Evolutionary conservation across 805 yeast genomes (phyloP), one percentile per base, ranked within the genome.

Genomic region (Yamadazyma endophytica): DNA sequence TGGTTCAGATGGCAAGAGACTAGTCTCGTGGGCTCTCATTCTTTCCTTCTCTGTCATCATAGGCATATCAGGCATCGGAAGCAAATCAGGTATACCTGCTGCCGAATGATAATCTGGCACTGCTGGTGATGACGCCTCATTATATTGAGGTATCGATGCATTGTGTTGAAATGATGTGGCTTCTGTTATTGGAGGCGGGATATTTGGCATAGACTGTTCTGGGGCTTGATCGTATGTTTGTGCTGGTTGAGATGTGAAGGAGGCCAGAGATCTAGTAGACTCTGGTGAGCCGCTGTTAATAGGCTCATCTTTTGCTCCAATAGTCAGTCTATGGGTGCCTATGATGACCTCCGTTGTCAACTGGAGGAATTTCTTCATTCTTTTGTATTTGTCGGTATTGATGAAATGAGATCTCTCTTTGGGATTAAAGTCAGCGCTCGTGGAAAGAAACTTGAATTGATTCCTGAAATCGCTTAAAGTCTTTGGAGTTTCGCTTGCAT

Each of bases 361-460:
- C n/a, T 86, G 85, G 5, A 88, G 64, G 13, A 87, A 87, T 49
- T 88, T 84, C 44, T 78, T 79, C 61, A 77, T 70, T 35, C 87
- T 63, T 53, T 85, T 86, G 48, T 82, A 65, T 46, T 73, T 73
- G 56, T 87, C 96, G 4, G 90, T 90, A 52, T 88, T 87, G 33
- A 85, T 72, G 55, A 81, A 78, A 12, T 52, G 55, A 6, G 61
- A 50, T 22, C 68, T 43, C 26, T 56, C 65, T 21, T 51, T 52
- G 25, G 52, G 65, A 29, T 52, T 41, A 15, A 41, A 36, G 16
- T 41, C 33, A 27, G 36, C 46, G 40, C 44, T 37, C 33, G 39
- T 40, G 32, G 44, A 28, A 20, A 38, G 34, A 24, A 33, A 43
- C 22, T 38, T 58, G 42, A 54, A 60, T 28, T 52, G 56, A 26